Conservation (phyloP, 2,329 filamentous ascomycete genomes). For the Penicillium sp. region DNA sequence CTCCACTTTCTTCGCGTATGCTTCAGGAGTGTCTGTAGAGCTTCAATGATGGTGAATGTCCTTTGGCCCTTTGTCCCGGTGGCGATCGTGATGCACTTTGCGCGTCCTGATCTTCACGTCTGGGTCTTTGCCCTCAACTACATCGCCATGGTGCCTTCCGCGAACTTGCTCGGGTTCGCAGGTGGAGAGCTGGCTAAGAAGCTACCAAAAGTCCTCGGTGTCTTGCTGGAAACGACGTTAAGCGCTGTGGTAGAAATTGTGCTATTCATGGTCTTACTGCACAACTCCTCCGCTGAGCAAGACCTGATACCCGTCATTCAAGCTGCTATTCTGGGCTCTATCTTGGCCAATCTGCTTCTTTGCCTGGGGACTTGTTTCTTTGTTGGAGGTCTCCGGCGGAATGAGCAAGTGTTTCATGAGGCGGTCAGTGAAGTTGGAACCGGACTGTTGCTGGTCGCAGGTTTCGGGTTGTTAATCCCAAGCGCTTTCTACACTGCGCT, state of each 20-base stretch:
- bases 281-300: conserved; percentile 50
- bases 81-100: conserved; percentile 64
- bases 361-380: conserved; percentile 81
- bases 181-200: conserved; percentile 71
- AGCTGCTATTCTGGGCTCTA: conserved; percentile 78
- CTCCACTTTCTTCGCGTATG: conserved; percentile 62
- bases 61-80: conserved; percentile 74
- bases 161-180: conserved; percentile 72
- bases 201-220: conserved; percentile 65
- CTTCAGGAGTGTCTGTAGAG: conserved; percentile 61
- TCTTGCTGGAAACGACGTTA: conserved; percentile 54
- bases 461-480: conserved; percentile 50
- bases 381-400: conserved; percentile 65
- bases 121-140: conserved; percentile 70
- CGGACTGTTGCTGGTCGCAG: conserved; percentile 73
- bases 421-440: conserved; percentile 76
- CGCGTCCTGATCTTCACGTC: conserved; percentile 56
- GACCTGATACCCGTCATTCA: conserved; percentile 66
- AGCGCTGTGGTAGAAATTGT: conserved; percentile 79
- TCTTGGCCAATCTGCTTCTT: conserved; percentile 76
- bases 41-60: conserved; percentile 65
- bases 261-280: conserved; percentile 73
- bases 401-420: conserved; percentile 69
- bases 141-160: conserved; percentile 73
- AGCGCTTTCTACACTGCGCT: conserved; percentile 49